A percentile compares a stretch with the other conserved stretches of the same genome.
These are phyloP conservation scores for Citrus trifoliata DNA, from an alignment of 345 rosid species.

Conservation along the genomic window DNA sequence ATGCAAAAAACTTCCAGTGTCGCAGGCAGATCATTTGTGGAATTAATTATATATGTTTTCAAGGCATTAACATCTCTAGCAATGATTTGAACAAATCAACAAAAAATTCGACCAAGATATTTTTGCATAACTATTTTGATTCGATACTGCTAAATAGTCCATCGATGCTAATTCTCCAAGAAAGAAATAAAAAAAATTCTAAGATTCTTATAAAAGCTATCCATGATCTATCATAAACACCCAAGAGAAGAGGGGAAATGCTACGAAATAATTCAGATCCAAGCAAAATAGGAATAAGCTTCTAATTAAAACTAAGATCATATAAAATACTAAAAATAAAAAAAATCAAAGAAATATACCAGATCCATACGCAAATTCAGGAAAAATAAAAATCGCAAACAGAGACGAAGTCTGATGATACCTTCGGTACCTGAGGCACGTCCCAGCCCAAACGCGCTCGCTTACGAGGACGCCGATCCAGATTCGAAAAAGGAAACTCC, in stretches of 20 bases:
- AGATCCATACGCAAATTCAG: not conserved
- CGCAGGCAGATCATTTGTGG: not conserved
- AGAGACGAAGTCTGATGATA: conserved; percentile 15
- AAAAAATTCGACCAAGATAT: not conserved
- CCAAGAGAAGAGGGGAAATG: not conserved
- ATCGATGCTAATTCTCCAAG: too few relatives aligned
- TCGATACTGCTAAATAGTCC: too few relatives aligned
- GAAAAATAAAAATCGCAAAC: too few relatives aligned
- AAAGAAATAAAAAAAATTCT: too few relatives aligned
- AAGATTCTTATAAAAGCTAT: not conserved
- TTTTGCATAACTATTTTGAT: not conserved
- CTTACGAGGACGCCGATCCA: conserved; percentile 86
- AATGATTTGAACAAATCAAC: not conserved
- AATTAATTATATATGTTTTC: not conserved
- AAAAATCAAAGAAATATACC: not conserved
- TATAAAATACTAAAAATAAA: not conserved
- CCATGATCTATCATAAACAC: not conserved
- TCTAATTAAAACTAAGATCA: not conserved
- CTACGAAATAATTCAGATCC: not conserved
- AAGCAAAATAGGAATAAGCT: not conserved
- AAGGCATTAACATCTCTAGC: not conserved
- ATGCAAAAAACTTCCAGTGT: not conserved
- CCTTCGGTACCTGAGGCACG: conserved; percentile 65
- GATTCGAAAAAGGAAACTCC: conserved; percentile 61
- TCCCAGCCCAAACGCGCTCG: conserved; percentile 95